Percentiles rank a stretch among this genome's conserved stretches.
Evolutionary conservation across 371 early-diverging fungal genomes (phyloP).

Genomic region (Apophysomyces ossiformis): DNA sequence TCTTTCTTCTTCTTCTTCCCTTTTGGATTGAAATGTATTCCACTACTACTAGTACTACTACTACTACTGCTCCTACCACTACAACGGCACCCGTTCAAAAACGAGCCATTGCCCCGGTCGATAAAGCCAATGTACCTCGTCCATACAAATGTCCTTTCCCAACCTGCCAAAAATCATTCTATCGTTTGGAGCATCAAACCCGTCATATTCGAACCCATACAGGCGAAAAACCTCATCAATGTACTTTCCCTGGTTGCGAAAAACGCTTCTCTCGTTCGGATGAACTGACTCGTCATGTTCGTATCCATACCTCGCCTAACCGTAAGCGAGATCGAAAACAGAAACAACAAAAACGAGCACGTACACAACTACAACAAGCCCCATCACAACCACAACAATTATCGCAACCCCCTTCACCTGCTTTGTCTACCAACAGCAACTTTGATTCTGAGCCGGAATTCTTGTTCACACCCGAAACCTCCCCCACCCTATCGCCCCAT

Average conservation of each 20-base stretch:
- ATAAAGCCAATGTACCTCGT: constrained; percentile 54
- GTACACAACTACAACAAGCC: constrained; percentile 13
- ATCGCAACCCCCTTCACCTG: constrained; percentile 35
- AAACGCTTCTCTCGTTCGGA: constrained; percentile 91
- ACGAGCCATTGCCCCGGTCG: constrained; percentile 34
- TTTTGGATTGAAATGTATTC: constrained; percentile 20
- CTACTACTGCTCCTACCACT: neutral
- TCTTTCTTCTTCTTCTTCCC: constrained; percentile 1
- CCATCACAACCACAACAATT: constrained; percentile 9
- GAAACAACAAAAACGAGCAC: constrained; percentile 16
- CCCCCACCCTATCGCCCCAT: constrained; percentile 40
- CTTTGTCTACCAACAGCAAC: constrained; percentile 36
- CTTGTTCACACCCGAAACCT: constrained; percentile 47
- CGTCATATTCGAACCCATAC: constrained; percentile 93
- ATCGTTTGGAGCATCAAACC: constrained; percentile 80
- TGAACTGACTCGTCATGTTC: constrained; percentile 85
- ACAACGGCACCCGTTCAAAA: constrained; percentile 22
- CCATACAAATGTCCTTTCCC: constrained; percentile 65
- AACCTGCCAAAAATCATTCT: constrained; percentile 71
- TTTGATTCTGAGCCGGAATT: constrained; percentile 47
- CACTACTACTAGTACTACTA: neutral
- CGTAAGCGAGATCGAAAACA: constrained; percentile 34
- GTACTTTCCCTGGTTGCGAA: constrained; percentile 79
- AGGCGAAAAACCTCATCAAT: constrained; percentile 89
- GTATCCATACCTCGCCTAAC: constrained; percentile 67